Evolutionary conservation across 768 basidiomycete species (phyloP), one percentile per base, ranked within the genome.

Genomic region (Rhizopogon vulgaris): DNA sequence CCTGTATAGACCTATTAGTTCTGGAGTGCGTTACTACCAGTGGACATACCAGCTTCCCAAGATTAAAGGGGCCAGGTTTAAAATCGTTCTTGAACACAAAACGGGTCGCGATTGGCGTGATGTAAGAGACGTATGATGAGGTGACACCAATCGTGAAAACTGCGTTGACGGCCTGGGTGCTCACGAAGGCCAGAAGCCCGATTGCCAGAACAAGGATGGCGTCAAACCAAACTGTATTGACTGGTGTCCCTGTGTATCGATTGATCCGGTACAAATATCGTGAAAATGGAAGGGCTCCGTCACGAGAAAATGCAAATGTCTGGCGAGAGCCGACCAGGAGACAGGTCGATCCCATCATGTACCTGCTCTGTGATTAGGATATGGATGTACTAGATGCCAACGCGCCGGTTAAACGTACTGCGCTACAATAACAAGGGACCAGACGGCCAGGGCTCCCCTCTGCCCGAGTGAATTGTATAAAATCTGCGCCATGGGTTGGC

Each of bases 281-380:
- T 0, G 85, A 87, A 56, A 87, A 78, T 0, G 84, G 85, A 3
- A 87, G 74, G 0, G 79, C 84, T 17, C 76, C 77, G 60, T 89
- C 85, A 1, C 85, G 76, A 24, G 82, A 77, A 64, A 87, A 86
- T 1, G 85, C 85, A 58, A 85, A 87, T 0, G 78, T 80, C 63
- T 89, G 85, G 3, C 86, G 77, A 2, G 76, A 78, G 3, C 70
- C 66, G 6, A 73, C 73, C 14, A 71, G 62, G 38, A 75, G 66
- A 68, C 70, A 74, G 59, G 78, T 79, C 12, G 79, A 75, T 15
- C 80, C 80, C 76, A 80, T 80, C 73, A 80, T 76, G 57, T 75
- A 79, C 50, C 76, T 77, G 42, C 8, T 34, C 32, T 34, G 32
- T 34, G 12, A 52, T 10, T 51, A 41, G 6, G 39, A 12, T 14